Evolutionary conservation across 495 filamentous ascomycete species (phyloP).

Genomic region (Aspergillus egyptiacus): DNA sequence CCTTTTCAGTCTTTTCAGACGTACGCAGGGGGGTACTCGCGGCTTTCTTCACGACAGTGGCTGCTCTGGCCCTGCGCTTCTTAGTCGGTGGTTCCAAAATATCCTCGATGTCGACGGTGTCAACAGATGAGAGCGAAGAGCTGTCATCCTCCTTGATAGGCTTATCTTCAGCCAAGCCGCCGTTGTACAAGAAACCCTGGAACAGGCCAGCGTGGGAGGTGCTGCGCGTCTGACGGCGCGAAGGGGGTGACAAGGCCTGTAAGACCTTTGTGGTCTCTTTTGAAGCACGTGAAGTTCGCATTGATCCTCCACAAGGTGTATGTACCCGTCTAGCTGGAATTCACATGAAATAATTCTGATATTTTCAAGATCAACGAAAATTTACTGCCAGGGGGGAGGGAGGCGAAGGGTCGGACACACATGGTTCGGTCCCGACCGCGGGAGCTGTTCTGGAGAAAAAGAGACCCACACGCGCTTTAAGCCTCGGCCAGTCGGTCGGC

Average conservation of each 20-base stretch:
- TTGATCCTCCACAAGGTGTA: not conserved
- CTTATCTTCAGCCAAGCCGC: constrained; percentile 13
- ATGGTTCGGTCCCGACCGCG: constrained; percentile 15
- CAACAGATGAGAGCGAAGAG: constrained; percentile 38
- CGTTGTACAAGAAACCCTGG: constrained; percentile 28
- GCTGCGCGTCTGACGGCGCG: constrained; percentile 36
- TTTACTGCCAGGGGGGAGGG: constrained; percentile 8
- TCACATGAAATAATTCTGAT: constrained; percentile 18
- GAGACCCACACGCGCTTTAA: constrained; percentile 15
- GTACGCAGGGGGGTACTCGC: constrained; percentile 13
- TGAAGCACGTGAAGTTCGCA: constrained; percentile 58
- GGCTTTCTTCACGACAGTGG: constrained; percentile 15
- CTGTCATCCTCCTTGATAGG: constrained; percentile 26
- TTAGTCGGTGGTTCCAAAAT: constrained; percentile 40
- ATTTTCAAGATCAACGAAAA: constrained; percentile 14
- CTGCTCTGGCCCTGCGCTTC: constrained; percentile 46
- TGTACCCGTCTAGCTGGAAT: too few relatives aligned
- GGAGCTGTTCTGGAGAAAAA: constrained; percentile 12
- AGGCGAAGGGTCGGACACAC: constrained; percentile 4
- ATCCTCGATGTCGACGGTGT: constrained; percentile 60
- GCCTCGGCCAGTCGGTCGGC: constrained; percentile 11
- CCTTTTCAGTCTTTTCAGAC: constrained; percentile 5
- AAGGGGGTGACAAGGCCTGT: constrained; percentile 38
- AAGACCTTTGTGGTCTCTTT: constrained; percentile 51
- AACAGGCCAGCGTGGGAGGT: constrained; percentile 27